Evolutionary conservation across 805 yeast species (phyloP), one percentile per base, ranked within the genome.

Genomic region (Nakazawaea peltata): DNA sequence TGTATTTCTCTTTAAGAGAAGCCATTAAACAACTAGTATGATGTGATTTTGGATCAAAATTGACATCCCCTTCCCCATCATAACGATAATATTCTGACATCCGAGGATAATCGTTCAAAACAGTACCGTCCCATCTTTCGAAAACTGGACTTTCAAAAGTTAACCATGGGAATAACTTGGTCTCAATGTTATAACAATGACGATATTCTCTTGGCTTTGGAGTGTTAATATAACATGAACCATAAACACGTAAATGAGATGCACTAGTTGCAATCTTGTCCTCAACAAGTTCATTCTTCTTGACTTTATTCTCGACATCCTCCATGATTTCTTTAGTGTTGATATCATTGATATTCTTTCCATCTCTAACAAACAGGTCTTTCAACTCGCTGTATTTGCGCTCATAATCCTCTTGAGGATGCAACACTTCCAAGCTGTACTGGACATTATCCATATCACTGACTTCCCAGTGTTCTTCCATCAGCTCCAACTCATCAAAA

Each of bases 131-230:
- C 66, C 66, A 67, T 41, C 70, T 45, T 36, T 51, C 59, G 44
- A 56, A 67, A 12, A 49, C 46, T 6, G 74, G 72, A 13, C 44
- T 50, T 30, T 57, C 44, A 37, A 54, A 50, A 1, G 70, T 56
- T 26, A 67, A 44, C 59, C 64, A 67, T 21, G 61, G 65, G 49
- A 64, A 66, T 6, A 67, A 42, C 41, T 61, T 51, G 19, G 53
- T 41, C 43, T 67, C 71, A 12, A 60, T 42, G 21, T 56, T 54
- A 5, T 6, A 19, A 17, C 39, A 36, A 5, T 30, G 17, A 4
- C 15, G 13, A 26, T 29, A 34, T n/a, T 11, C 15, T 14, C 19
- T 15, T 14, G 5, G 17, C 6, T 15, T 12, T 17, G 9, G 7
- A n/a, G 11, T 12, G 10, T 26, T 17, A 17, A 32, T 32, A 19